Evolutionary conservation across 2,329 filamentous ascomycete species (phyloP), one percentile per base, ranked within the genome.

Genomic region (Dothideomycetidae sp.): DNA sequence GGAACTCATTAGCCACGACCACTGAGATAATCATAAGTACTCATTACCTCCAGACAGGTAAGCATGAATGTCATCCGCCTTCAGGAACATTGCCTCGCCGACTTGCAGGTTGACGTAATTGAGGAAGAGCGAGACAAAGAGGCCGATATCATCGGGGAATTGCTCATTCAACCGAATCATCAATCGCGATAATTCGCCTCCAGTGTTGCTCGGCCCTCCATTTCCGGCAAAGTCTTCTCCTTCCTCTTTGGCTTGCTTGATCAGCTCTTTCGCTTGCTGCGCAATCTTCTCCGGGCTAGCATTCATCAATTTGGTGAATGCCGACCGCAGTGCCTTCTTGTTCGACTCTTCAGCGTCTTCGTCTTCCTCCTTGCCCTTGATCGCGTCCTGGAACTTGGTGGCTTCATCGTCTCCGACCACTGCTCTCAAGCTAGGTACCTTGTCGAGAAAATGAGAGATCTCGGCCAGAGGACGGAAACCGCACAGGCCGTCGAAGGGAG

Each of bases 51-150:
- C 83, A 2, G 78, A 83, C 30, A 92, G 63, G 59, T 98, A 98
- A 33, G 90, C 90, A 57, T 98, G 90, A 50, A 96, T 96, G 53
- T 96, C 90, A 53, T 98, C 88, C 5, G 90, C 90, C 51, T 84
- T 83, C 23, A 98, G 70, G 63, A 96, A 98, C 67, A 98, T 81
- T 5, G 88, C 90, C 62, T 98, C 88, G 36, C 90, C 90, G 1
- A 86, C 75, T 34, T 80, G 66, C 10, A 98, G 73, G 48, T 78
- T 81, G 53, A 98, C 82, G 53, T 83, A 93, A 67, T 98, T 98
- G 53, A 96, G 75, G 70, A 96, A 93, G 67, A 98, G 96, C 37
- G 92, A 73, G 11, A 94, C 86, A 51, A 96, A 94, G 1, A 94
- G 70, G 11, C 90, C 90, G 51, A 96, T 82, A 53, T 98, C 90